Base-by-base conservation (phyloP, 2,329 filamentous ascomycete genomes). In the Graphium sp. region DNA sequence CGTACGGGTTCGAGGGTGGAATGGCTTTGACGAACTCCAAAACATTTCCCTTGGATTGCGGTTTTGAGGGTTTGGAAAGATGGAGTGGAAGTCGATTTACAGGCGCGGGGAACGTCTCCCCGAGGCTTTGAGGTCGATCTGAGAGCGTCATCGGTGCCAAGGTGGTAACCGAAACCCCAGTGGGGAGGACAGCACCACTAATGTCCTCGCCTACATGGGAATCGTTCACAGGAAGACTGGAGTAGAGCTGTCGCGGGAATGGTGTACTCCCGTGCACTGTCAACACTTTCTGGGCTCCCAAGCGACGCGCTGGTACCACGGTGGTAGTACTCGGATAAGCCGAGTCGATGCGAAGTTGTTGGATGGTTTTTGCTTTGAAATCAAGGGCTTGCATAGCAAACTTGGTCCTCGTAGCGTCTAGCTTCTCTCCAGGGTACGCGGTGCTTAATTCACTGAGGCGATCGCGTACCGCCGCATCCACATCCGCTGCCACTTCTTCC, bases 231-330 rank as follows among this genome's bases (percentile, higher is more conserved):
- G 53, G 80, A 28, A 93, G 58, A 48, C 85, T 92, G 4, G 87
- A 92, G 47, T 89, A 94, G 4, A 94, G 58, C 34, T 87, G 79
- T 39, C 74, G 76, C 20, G 79, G 66, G 25, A 73, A 72, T 2
- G 75, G 72, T 22, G 78, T 78, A 39, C 74, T 78, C 31, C 81
- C 83, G 39, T 74, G 75, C 2, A 92, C 58, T 1, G 81, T 87
- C 33, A 94, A 57, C 5, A 87, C 74, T 11, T 72, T 63, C 31
- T 26, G 31, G 5, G 12, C 20, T n/a, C n/a, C n/a, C n/a, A n/a
- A n/a, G n/a, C n/a, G n/a, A n/a, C n/a, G n/a, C n/a, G n/a, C n/a
- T n/a, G n/a, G n/a, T n/a, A n/a, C n/a, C n/a, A n/a, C n/a, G n/a
- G n/a, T n/a, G n/a, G n/a, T n/a, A n/a, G n/a, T 6, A 7, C 15